Percentiles rank a stretch among this genome's conserved stretches.
Evolutionary conservation across 306 rosid genomes (phyloP).

Genomic region (Cicer bijugum): DNA sequence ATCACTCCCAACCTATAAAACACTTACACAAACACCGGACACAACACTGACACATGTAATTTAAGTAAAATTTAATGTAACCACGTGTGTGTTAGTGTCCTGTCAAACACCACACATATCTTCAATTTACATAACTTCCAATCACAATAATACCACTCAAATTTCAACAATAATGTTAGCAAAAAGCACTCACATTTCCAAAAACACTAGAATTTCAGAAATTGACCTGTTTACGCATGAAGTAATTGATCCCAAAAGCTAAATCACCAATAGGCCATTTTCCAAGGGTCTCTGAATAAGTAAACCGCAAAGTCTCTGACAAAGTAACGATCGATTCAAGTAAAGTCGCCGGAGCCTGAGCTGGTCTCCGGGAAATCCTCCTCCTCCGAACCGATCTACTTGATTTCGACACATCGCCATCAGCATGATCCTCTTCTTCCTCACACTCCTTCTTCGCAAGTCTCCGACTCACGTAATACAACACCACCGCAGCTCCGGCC

Average conservation of each 20-base stretch:
- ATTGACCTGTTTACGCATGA: constrained; percentile 85
- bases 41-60: no score
- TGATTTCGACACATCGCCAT: constrained; percentile 61
- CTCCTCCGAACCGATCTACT: constrained; percentile 63
- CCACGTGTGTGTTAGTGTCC: no score
- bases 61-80: no score
- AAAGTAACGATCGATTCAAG: constrained; percentile 77
- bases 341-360: constrained; percentile 91
- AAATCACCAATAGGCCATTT: constrained; percentile 99
- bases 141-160: background rate
- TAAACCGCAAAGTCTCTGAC: constrained; percentile 87
- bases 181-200: background rate
- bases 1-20: background rate
- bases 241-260: constrained; percentile 95
- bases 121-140: background rate
- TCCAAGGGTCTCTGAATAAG: constrained; percentile 86
- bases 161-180: background rate
- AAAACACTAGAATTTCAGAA: background rate
- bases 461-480: constrained; percentile 67
- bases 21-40: no score
- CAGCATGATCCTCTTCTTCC: constrained; percentile 51
- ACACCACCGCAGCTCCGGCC: constrained; percentile 83
- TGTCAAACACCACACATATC: no score
- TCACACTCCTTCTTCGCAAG: constrained; percentile 46
- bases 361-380: constrained; percentile 84